Evolutionary conservation across 2,329 filamentous ascomycete genomes (phyloP).

Genomic region (Trichoderma endophyticum): DNA sequence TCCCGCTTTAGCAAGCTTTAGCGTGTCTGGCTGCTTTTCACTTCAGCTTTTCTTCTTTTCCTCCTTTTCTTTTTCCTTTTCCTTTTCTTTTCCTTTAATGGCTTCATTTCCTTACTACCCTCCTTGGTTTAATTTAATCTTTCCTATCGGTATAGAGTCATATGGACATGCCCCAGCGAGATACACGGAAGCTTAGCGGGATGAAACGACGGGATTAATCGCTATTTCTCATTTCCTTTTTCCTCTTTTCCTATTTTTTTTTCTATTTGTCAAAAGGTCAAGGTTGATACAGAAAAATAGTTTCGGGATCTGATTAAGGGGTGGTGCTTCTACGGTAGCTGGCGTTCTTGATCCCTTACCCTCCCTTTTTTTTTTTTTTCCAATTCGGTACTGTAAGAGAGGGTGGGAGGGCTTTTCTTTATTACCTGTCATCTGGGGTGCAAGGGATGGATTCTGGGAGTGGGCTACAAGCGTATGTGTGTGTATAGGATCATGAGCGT

Average conservation of each 20-base stretch:
- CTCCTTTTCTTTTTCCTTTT: background rate
- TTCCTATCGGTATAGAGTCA: constrained; percentile 4
- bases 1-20: background rate
- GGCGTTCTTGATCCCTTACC: background rate
- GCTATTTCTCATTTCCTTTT: background rate
- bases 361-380: background rate
- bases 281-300: constrained; percentile 18
- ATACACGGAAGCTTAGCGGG: background rate
- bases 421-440: background rate
- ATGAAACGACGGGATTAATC: background rate
- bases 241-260: background rate
- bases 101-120: background rate
- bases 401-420: background rate
- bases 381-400: background rate
- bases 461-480: background rate
- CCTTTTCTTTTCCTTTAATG: background rate
- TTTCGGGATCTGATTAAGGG: background rate
- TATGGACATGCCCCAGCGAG: background rate
- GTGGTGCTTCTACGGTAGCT: background rate
- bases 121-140: constrained; percentile 10
- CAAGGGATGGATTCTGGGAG: background rate
- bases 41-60: background rate
- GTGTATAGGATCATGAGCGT: background rate
- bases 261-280: constrained; percentile 1
- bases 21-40: constrained; percentile 4